Base-by-base conservation (phyloP, 2,329 filamentous ascomycete genomes). In the Cladosporium oxysporum region DNA sequence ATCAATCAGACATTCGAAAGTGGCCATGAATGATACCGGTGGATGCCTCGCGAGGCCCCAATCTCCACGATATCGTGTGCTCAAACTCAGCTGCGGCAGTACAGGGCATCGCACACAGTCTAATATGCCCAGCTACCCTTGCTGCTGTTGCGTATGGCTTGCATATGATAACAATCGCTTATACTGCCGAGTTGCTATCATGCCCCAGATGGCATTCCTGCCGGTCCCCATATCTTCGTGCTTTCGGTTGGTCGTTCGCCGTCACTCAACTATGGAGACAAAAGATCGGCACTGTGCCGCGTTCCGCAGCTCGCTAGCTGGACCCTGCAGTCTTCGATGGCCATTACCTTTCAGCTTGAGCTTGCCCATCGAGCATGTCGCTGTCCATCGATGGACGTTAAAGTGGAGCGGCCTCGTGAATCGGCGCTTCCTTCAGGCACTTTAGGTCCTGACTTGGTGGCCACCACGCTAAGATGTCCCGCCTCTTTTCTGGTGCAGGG, bases 261-360 rank as follows among this genome's bases (percentile, higher is more conserved):
- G 50, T 55, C 60, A 55, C 33, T 50, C 33, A 18, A 37, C 10
- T 23, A 58, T 37, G 33, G 33, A 47, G 50, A 28, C 35, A 44
- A 29, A 23, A 52, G 61, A 63, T 63, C 61, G 61, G 50, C 61
- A 62, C 23, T 23, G 21, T 53, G 23, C 61, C 50, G 61, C 61
- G 21, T 59, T 59, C 37, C 57, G 57, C 37, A 44, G 7, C n/a
- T 29, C 59, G 16, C 31, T 26, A 55, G 31, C 50, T 41, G 50
- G 61, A 63, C 61, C 61, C 61, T 63, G 49, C 50, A 55, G 31
- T 21, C 33, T 14, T 63, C 60, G 49, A 63, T 62, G 28, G 49
- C 21, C 60, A 52, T 53, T 44, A 47, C 41, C 47, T 28, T 35
- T 26, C 59, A 62, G 47, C 31, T 53, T 18, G 47, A 23, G 18